Percentiles rank a stretch among this genome's conserved stretches.
phyloP scores from a whole-genome alignment of 2,329 filamentous ascomycete species.

The Coniella vitis region DNA sequence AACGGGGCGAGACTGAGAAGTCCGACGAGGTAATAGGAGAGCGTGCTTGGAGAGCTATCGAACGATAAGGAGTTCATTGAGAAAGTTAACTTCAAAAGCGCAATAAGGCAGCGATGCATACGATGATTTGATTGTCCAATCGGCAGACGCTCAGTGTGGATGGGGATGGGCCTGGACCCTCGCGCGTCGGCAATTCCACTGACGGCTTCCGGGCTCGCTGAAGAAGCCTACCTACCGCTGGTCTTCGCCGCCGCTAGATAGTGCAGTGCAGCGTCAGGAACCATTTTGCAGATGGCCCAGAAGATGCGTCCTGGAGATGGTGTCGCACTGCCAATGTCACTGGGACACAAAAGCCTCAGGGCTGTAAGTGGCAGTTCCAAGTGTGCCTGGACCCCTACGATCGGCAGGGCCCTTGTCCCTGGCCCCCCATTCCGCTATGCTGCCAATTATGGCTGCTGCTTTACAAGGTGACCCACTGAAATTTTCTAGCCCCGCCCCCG shows the following conservation, averaged over 20 bases:
- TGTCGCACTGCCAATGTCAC: too few species aligned
- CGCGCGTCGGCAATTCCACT: neutral
- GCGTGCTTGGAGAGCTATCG: neutral
- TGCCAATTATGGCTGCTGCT: constrained; percentile 6
- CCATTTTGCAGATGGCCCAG: too few species aligned
- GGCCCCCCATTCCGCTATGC: neutral
- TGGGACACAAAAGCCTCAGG: constrained; percentile 13
- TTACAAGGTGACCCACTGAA: neutral
- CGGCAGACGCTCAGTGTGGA: neutral
- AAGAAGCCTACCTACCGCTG: too few species aligned
- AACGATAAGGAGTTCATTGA: neutral
- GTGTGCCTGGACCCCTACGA: constrained; percentile 9
- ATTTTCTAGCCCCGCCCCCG: constrained; percentile 13
- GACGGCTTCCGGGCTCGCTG: neutral
- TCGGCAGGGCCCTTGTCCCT: constrained; percentile 1
- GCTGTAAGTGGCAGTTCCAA: neutral
- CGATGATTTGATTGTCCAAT: constrained; percentile 5
- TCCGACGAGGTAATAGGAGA: too few species aligned
- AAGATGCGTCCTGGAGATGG: too few species aligned
- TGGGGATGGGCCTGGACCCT: too few species aligned
- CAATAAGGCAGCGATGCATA: neutral
- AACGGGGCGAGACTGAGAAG: neutral
- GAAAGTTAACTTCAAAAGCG: neutral
- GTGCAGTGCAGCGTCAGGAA: too few species aligned
- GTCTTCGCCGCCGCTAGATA: neutral